Percentiles rank a stretch among this genome's conserved stretches.
Evolutionary conservation across 2,329 filamentous ascomycete genomes (phyloP).

Genomic region (Emmonsia crescens): DNA sequence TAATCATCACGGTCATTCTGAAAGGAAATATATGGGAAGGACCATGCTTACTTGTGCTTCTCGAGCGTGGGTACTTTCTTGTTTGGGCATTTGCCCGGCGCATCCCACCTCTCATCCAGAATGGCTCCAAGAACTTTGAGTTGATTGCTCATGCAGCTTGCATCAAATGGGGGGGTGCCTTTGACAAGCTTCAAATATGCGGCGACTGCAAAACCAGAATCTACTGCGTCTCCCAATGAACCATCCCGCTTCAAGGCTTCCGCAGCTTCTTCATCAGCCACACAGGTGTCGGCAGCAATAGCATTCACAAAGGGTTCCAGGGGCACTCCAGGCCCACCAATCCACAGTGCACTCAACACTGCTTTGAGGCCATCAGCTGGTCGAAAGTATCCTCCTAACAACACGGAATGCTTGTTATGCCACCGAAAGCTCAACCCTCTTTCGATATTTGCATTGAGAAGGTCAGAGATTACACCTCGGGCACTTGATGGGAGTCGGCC

Average conservation of each 20-base stretch:
- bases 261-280: background rate
- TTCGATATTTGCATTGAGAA: background rate
- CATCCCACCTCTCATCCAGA: background rate
- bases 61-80: background rate
- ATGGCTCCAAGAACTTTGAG: background rate
- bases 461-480: background rate
- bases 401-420: background rate
- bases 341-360: background rate
- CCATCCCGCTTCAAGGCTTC: background rate
- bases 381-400: background rate
- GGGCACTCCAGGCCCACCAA: background rate
- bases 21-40: background rate
- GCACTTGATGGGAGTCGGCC: background rate
- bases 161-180: background rate
- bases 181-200: background rate
- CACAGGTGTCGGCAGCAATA: background rate
- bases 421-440: background rate
- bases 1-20: background rate
- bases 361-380: background rate
- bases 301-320: background rate
- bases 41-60: background rate
- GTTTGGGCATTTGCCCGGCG: background rate
- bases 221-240: background rate
- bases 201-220: background rate
- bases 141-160: background rate